phyloP scores from a whole-genome alignment of 179 eudicot species.

The Heliamphora pulchella region DNA sequence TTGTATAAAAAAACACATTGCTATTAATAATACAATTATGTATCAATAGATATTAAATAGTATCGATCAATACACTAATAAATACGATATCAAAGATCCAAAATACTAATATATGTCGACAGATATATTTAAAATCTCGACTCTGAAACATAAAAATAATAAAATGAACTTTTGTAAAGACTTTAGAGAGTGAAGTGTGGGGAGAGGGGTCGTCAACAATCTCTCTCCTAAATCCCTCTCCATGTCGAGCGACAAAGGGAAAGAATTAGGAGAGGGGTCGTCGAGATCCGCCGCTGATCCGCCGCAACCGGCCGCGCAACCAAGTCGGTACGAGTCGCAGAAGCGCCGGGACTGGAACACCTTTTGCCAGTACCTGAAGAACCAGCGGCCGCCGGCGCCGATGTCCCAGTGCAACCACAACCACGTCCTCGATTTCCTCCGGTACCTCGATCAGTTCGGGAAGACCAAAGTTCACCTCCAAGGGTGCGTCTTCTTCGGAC shows the following conservation, averaged over 20 bases:
- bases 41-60: no score
- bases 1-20: no score
- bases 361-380: constrained; percentile 56
- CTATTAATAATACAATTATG: no score
- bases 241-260: constrained; percentile 19
- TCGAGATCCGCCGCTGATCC: constrained; percentile 17
- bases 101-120: no score
- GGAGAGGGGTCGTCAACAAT: no score
- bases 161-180: no score
- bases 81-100: no score
- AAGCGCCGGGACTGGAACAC: constrained; percentile 73
- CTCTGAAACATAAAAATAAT: no score
- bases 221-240: no score
- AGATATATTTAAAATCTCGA: no score
- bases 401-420: constrained; percentile 37
- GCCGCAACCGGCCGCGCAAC: constrained; percentile 23
- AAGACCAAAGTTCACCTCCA: constrained; percentile 65
- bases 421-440: constrained; percentile 55
- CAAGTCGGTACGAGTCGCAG: constrained; percentile 66
- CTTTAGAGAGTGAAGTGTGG: no score
- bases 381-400: constrained; percentile 52
- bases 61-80: no score
- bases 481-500: constrained; percentile 64
- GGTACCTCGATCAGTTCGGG: constrained; percentile 69
- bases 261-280: constrained; percentile 17